Evolutionary conservation across 768 basidiomycete species (phyloP).

Genomic region (Porphyrellus cyaneotinctus): DNA sequence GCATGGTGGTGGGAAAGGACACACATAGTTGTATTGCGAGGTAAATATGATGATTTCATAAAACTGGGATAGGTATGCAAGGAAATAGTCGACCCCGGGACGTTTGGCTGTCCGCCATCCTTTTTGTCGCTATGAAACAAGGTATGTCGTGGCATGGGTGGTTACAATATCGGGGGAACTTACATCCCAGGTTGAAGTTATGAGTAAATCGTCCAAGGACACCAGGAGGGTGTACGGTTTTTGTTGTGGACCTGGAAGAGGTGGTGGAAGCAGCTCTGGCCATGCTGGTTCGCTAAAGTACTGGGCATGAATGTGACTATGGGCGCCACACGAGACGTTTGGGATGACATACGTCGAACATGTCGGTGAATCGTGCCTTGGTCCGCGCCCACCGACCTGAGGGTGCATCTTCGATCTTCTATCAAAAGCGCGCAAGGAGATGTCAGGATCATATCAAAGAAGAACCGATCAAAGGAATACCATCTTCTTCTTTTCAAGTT

Average conservation of each 20-base stretch:
- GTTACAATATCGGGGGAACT: constrained; percentile 32
- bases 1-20: constrained; percentile 28
- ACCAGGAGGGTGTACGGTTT: constrained; percentile 91
- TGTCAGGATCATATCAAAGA: background rate
- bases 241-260: constrained; percentile 74
- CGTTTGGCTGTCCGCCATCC: constrained; percentile 92
- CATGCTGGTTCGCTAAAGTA: constrained; percentile 92
- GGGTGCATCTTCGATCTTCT: constrained; percentile 60
- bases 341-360: constrained; percentile 59
- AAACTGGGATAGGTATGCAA: constrained; percentile 95
- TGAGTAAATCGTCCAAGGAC: constrained; percentile 87
- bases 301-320: constrained; percentile 34
- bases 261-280: constrained; percentile 87
- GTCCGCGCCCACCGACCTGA: constrained; percentile 64
- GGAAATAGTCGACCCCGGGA: constrained; percentile 94
- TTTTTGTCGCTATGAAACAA: constrained; percentile 63
- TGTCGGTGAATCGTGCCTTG: constrained; percentile 52
- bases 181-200: constrained; percentile 95
- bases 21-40: constrained; percentile 79
- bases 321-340: background rate
- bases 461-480: constrained; percentile 37
- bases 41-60: constrained; percentile 98
- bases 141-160: background rate
- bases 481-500: constrained; percentile 59
- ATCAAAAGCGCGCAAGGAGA: background rate